Evolutionary conservation across 2,329 filamentous ascomycete species (phyloP).

Genomic region (Stachybotrys chartarum): DNA sequence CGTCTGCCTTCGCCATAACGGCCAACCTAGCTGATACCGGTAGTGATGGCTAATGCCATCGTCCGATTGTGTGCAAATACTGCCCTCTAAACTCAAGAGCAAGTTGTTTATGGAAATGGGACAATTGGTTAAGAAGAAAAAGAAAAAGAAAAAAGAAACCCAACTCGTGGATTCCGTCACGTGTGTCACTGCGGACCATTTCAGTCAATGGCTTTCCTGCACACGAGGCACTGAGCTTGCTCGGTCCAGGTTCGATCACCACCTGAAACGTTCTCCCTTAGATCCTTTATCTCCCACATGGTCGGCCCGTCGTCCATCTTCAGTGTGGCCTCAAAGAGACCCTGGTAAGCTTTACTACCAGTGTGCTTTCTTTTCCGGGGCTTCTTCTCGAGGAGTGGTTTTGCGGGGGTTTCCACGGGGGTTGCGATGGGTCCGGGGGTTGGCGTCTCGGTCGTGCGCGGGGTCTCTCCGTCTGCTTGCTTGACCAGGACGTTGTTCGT

Average conservation of each 20-base stretch:
- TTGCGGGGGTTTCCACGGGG: constrained; percentile 13
- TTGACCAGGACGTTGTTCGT: constrained; percentile 30
- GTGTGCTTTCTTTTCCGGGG: constrained; percentile 29
- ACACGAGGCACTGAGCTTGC: constrained; percentile 41
- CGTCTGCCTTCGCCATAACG: not conserved
- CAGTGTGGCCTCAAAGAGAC: constrained; percentile 43
- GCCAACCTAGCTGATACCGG: not conserved
- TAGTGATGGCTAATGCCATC: not conserved
- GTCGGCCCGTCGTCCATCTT: constrained; percentile 40
- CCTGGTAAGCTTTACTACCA: constrained; percentile 39
- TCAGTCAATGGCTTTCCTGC: constrained; percentile 13
- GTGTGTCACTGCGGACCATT: no score
- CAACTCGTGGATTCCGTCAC: no score
- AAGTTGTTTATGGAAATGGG: not conserved
- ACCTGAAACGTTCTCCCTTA: constrained; percentile 37
- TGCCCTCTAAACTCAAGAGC: not conserved
- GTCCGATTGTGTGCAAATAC: not conserved
- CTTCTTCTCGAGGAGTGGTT: constrained; percentile 21
- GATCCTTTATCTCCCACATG: constrained; percentile 43
- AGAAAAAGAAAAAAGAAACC: no score
- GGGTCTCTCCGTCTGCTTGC: constrained; percentile 21
- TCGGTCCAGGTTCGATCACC: constrained; percentile 49
- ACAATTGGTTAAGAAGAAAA: no score
- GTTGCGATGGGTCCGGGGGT: constrained; percentile 18
- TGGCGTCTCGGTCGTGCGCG: constrained; percentile 21